These are phyloP conservation scores for Hypoxylon perforatum DNA, from an alignment of 495 filamentous ascomycete genomes.

Conservation along the genomic window DNA sequence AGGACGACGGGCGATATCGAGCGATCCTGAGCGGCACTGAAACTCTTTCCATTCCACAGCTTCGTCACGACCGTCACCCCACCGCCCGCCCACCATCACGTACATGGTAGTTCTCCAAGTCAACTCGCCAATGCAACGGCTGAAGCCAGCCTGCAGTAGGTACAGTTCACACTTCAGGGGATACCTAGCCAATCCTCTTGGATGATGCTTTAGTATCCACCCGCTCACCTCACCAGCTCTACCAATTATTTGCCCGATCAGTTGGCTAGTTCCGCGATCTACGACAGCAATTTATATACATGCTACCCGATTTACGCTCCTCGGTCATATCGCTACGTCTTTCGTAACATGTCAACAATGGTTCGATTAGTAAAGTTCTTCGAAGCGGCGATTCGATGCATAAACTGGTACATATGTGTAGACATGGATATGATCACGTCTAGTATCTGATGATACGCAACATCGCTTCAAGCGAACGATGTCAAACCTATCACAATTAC, in stretches of 20 bases:
- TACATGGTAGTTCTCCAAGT: conserved; percentile 18
- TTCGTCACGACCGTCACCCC: conserved; percentile 35
- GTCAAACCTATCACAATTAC: conserved; percentile 38
- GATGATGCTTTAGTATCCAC: conserved; percentile 20
- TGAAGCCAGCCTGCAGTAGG: conserved; percentile 30
- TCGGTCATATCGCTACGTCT: conserved; percentile 16
- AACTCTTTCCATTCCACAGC: conserved; percentile 32
- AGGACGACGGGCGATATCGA: conserved; percentile 33
- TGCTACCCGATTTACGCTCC: conserved; percentile 7
- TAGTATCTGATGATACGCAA: conserved; percentile 34
- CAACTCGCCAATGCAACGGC: conserved; percentile 35
- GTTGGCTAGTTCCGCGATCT: conserved; percentile 26
- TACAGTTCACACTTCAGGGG: conserved; percentile 24
- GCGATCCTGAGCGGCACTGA: conserved; percentile 31
- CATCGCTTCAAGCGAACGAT: conserved; percentile 36
- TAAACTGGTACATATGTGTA: conserved; percentile 1
- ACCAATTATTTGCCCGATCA: conserved; percentile 16
- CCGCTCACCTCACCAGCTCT: conserved; percentile 23
- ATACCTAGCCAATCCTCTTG: conserved; percentile 29
- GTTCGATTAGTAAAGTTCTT: conserved; percentile 19
- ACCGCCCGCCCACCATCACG: conserved; percentile 33
- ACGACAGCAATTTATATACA: conserved; percentile 34
- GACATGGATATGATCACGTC: conserved; percentile 11
- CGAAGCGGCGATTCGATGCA: conserved; percentile 20
- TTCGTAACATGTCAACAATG: conserved; percentile 5